Conservation (phyloP, 1,284 basidiomycete species). For the Tilletia indica region DNA sequence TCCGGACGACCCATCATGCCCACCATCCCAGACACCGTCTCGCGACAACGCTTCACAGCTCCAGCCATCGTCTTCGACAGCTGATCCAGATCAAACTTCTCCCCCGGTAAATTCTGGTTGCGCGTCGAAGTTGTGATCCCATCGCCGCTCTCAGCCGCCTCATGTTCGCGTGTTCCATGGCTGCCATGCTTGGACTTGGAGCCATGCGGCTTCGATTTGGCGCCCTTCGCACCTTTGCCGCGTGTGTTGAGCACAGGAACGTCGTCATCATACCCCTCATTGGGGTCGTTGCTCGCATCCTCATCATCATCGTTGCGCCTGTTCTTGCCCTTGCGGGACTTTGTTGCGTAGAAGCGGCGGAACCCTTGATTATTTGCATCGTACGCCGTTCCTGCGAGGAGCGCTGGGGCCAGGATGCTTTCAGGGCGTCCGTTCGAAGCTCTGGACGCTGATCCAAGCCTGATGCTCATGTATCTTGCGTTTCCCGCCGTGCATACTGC, state of each 20-base stretch:
- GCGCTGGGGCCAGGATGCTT: no score
- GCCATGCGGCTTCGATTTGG: slow-evolving; percentile 27
- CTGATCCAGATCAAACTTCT: slow-evolving; percentile 37
- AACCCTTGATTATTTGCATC: no score
- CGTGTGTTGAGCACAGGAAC: slow-evolving; percentile 46
- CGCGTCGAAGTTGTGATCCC: slow-evolving; percentile 26
- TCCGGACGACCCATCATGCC: slow-evolving; percentile 42
- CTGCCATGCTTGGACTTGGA: slow-evolving; percentile 31
- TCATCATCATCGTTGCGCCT: neutral
- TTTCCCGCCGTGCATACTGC: no score
- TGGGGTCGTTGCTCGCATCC: neutral
- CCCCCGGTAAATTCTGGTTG: slow-evolving; percentile 38
- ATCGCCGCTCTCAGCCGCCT: slow-evolving; percentile 20
- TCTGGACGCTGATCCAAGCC: no score
- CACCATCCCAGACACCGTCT: slow-evolving; percentile 35
- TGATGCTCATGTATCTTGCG: no score
- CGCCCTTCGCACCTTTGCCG: slow-evolving; percentile 41
- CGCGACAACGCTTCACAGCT: slow-evolving; percentile 35
- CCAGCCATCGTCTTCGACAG: slow-evolving; percentile 37
- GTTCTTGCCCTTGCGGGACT: neutral
- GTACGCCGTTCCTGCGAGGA: no score
- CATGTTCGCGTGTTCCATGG: slow-evolving; percentile 2
- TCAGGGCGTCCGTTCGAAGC: no score
- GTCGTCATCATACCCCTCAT: slow-evolving; percentile 30
- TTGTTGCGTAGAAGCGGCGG: neutral